Evolutionary conservation across 208 protist species (phyloP).

Genomic region (Acanthamoeba lenticulata): DNA sequence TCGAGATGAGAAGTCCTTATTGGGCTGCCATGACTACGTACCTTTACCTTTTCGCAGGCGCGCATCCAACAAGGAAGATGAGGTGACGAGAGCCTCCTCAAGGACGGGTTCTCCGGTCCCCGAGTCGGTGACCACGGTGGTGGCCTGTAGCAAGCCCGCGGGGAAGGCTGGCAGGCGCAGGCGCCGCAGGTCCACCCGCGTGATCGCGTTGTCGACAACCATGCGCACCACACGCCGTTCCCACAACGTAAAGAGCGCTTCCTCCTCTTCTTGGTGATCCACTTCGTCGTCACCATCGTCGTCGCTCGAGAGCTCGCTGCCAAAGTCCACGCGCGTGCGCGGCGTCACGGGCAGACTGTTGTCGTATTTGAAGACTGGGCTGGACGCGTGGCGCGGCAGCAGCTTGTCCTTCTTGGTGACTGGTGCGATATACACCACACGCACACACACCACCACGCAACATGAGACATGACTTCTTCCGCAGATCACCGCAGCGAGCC

Average conservation of each 20-base stretch:
- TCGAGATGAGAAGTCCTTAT: not conserved
- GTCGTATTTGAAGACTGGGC: constrained; percentile 27
- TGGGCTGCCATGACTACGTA: too few species aligned
- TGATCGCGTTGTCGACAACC: not conserved
- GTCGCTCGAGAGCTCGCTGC: not conserved
- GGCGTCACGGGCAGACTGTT: not conserved
- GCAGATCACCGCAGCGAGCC: too few species aligned
- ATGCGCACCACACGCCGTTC: not conserved
- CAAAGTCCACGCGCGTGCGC: not conserved
- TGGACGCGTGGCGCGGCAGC: not conserved
- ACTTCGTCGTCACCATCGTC: not conserved
- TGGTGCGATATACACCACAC: not conserved
- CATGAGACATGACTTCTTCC: not conserved
- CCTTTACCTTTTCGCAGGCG: constrained; percentile 52
- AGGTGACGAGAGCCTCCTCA: not conserved
- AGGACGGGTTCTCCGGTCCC: not conserved
- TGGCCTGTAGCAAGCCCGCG: not conserved
- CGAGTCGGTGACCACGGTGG: not conserved
- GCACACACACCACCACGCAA: not conserved
- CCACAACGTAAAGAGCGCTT: not conserved
- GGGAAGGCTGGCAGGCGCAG: not conserved
- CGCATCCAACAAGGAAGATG: not conserved
- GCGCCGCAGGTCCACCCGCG: constrained; percentile 11
- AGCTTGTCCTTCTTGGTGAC: constrained; percentile 46
- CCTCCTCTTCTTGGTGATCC: not conserved